phyloP scores from a whole-genome alignment of 108 stramenopile genomes.

The Conticribra weissflogii region DNA sequence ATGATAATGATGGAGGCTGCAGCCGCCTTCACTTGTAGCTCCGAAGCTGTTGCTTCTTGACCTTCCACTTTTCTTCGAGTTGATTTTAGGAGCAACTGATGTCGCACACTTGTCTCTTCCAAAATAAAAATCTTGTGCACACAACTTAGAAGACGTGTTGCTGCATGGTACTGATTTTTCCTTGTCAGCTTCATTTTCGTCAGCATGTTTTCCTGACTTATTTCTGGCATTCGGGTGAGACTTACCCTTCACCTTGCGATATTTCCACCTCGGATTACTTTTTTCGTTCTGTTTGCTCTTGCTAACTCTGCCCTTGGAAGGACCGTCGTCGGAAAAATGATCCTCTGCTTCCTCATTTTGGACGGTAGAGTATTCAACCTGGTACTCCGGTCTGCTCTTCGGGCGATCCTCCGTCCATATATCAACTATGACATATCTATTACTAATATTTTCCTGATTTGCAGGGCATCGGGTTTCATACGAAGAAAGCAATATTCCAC shows the following conservation, averaged over 20 bases:
- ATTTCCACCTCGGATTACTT: conserved; percentile 7
- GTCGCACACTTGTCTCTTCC: conserved; percentile 30
- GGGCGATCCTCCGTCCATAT: conserved; percentile 34
- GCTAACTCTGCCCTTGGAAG: conserved; percentile 1
- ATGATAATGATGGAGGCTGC: conserved; percentile 37
- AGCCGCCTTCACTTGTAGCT: conserved; percentile 19
- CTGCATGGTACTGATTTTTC: neutral
- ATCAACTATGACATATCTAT: conserved; percentile 16
- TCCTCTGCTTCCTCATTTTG: conserved; percentile 13
- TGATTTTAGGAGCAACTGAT: neutral
- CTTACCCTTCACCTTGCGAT: conserved; percentile 32
- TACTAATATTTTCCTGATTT: neutral
- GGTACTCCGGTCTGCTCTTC: conserved; percentile 19
- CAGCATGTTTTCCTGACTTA: neutral
- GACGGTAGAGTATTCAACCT: neutral
- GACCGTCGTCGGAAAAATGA: neutral
- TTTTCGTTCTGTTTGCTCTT: neutral
- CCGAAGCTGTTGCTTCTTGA: conserved; percentile 22
- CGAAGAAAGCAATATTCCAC: neutral
- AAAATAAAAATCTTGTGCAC: conserved; percentile 44
- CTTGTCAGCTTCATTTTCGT: neutral
- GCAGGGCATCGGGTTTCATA: neutral
- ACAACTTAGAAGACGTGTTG: conserved; percentile 1
- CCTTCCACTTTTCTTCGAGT: conserved; percentile 1
- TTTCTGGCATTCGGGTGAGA: conserved; percentile 43